Conservation (phyloP, 2,329 filamentous ascomycete species). For the Nigrospora osmanthi region DNA sequence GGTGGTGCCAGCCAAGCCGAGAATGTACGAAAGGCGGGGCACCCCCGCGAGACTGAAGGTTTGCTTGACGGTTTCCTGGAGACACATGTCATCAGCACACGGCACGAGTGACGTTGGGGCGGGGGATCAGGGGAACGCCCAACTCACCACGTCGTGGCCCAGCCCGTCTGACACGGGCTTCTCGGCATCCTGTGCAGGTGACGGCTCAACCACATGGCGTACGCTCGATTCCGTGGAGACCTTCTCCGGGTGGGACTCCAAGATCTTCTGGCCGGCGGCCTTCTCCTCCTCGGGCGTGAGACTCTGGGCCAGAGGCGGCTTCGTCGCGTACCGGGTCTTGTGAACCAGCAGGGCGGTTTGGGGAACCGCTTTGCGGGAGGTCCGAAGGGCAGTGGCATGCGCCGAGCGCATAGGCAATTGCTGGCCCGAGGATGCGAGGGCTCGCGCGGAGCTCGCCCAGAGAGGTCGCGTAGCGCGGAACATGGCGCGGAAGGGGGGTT, state of each 20-base stretch:
- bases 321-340: conserved; percentile 18
- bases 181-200: conserved; percentile 3
- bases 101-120: no score
- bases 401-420: no score
- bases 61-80: conserved; percentile 56
- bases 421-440: conserved; percentile 1
- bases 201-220: conserved; percentile 39
- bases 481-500: conserved; percentile 10
- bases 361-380: no score
- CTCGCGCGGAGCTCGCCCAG: conserved; percentile 12
- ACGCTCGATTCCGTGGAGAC: conserved; percentile 53
- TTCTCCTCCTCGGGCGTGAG: conserved; percentile 50
- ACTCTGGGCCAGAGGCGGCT: conserved; percentile 24
- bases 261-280: conserved; percentile 41
- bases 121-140: no score
- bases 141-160: conserved; percentile 48
- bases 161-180: conserved; percentile 24
- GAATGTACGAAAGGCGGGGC: conserved; percentile 57
- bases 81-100: no score
- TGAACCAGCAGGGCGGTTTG: conserved; percentile 7
- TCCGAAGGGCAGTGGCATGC: no score
- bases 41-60: conserved; percentile 59
- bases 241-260: conserved; percentile 50
- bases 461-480: conserved; percentile 16
- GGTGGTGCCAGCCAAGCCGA: conserved; percentile 71